phyloP scores from a whole-genome alignment of 139 green algal species.

The Parachlorella kessleri region DNA sequence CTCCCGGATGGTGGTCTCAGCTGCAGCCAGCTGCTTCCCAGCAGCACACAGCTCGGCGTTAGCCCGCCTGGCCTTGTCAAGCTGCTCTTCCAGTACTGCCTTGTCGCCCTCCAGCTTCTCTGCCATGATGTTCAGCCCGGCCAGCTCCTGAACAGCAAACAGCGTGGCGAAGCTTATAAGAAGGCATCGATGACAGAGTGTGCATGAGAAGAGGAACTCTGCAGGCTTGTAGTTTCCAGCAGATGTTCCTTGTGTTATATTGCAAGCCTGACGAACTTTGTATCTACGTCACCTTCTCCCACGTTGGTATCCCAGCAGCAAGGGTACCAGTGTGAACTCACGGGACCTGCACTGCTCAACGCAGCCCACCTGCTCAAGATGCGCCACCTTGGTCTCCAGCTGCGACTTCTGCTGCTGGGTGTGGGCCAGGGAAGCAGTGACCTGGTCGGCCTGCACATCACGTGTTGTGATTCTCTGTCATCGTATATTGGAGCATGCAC shows the following conservation, averaged over 20 bases:
- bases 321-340: too few species aligned
- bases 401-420: slow-evolving; percentile 1
- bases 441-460: slow-evolving; percentile 30
- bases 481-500: too few species aligned
- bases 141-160: slow-evolving; percentile 12
- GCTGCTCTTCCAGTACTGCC: slow-evolving; percentile 22
- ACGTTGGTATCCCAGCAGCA: not conserved
- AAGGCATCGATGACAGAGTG: too few species aligned
- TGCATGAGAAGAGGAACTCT: not conserved
- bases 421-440: slow-evolving; percentile 22
- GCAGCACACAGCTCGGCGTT: not conserved
- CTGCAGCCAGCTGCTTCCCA: slow-evolving; percentile 20
- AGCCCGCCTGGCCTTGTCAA: slow-evolving; percentile 23
- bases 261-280: not conserved
- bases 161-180: too few species aligned
- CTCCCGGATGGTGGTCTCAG: slow-evolving; percentile 23
- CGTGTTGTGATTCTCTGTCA: too few species aligned
- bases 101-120: slow-evolving; percentile 29
- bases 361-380: slow-evolving; percentile 11
- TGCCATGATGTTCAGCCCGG: slow-evolving; percentile 16
- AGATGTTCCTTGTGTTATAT: not conserved
- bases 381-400: slow-evolving; percentile 16
- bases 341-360: too few species aligned
- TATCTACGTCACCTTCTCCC: not conserved
- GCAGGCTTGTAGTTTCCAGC: not conserved